Percentiles rank a stretch among this genome's conserved stretches.
Conservation (phyloP, 2,329 filamentous ascomycete species). For the Pseudogymnoascus sp. region DNA sequence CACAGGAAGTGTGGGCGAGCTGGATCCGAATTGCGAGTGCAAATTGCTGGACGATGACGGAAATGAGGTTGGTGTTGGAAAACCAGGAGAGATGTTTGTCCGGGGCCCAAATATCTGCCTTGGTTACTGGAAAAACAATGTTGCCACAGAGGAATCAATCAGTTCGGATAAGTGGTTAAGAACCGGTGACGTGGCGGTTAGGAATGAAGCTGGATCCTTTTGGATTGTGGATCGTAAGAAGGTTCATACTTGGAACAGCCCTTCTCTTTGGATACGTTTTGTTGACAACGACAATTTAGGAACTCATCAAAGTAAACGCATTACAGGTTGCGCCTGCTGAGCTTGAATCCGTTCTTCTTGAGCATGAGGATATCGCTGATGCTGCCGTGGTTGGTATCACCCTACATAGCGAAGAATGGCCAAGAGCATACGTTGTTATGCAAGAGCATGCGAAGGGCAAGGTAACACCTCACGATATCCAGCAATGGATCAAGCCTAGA, state of each 20-base stretch:
- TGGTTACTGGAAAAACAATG: conserved; percentile 49
- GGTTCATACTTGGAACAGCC: conserved; percentile 19
- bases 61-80: conserved; percentile 37
- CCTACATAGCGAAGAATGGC: conserved; percentile 40
- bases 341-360: conserved; percentile 41
- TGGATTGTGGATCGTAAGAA: conserved; percentile 49
- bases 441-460: conserved; percentile 36
- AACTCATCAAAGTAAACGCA: conserved; percentile 51
- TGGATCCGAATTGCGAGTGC: conserved; percentile 45
- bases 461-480: conserved; percentile 43
- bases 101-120: conserved; percentile 48
- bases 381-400: conserved; percentile 46
- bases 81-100: conserved; percentile 46
- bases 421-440: conserved; percentile 44
- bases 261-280: background rate
- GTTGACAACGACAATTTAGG: conserved; percentile 28
- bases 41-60: conserved; percentile 46
- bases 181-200: conserved; percentile 48
- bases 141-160: conserved; percentile 42
- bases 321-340: conserved; percentile 53
- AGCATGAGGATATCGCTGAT: conserved; percentile 43
- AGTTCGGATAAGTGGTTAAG: conserved; percentile 46
- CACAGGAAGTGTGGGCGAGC: conserved; percentile 42
- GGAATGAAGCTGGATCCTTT: conserved; percentile 38
- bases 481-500: conserved; percentile 35